Percentiles rank a stretch among this genome's conserved stretches.
Conservation (phyloP, 768 basidiomycete species). For the Daedaleopsis nitida region DNA sequence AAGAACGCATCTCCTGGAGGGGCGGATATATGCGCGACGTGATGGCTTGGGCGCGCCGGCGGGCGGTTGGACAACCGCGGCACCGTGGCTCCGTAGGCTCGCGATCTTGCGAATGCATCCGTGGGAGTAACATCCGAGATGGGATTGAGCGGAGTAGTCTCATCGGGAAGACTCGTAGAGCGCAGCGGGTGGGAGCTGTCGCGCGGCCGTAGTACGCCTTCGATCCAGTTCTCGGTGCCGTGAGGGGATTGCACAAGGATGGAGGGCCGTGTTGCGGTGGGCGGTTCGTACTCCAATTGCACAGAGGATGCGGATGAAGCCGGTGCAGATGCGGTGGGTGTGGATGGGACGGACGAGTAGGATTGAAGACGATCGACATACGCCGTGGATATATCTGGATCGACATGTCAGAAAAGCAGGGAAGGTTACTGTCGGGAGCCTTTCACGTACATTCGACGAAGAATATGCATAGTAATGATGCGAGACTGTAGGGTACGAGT, state of each 20-base stretch:
- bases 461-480: conserved; percentile 71
- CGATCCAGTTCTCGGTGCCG: not conserved
- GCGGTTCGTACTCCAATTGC: not conserved
- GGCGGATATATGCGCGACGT: not conserved
- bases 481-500: conserved; percentile 44
- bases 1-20: conserved; percentile 23
- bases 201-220: not conserved
- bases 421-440: not conserved
- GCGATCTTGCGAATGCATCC: not conserved
- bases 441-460: conserved; percentile 70
- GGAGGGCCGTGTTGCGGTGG: not conserved
- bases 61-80: not conserved
- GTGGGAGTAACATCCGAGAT: not conserved
- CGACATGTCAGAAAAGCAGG: conserved; percentile 2
- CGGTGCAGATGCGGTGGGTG: conserved; percentile 22
- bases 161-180: not conserved
- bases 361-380: conserved; percentile 74
- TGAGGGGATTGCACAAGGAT: conserved; percentile 5
- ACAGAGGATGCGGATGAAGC: conserved; percentile 16
- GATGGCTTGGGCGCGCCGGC: not conserved
- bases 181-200: not conserved
- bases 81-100: not conserved
- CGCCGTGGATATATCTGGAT: conserved; percentile 68
- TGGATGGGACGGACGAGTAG: conserved; percentile 46
- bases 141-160: not conserved